These are phyloP conservation scores for Strobilomyces echinocephalus DNA, from an alignment of 768 basidiomycete genomes.

Conservation along the genomic window DNA sequence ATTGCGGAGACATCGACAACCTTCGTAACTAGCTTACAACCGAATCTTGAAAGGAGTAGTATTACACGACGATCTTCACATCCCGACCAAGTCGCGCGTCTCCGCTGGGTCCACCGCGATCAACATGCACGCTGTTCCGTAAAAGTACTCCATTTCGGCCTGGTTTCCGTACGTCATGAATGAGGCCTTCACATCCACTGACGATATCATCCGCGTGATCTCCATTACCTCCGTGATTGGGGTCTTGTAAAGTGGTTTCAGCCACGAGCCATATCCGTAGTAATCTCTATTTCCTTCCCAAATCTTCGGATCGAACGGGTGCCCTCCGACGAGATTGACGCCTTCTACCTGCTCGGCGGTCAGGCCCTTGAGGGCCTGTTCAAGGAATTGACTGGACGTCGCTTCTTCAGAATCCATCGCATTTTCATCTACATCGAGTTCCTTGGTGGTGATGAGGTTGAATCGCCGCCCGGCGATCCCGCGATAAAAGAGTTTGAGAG, in stretches of 20 bases:
- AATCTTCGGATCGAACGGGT: not conserved
- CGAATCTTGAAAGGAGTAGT: not conserved
- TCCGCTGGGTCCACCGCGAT: constrained; percentile 1
- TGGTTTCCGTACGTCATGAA: constrained; percentile 6
- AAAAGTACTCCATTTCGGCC: constrained; percentile 2
- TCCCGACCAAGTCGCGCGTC: not conserved
- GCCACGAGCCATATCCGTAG: not conserved
- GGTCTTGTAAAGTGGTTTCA: not conserved
- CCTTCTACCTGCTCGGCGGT: constrained; percentile 5
- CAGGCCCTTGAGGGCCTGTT: not conserved
- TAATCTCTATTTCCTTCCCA: not conserved
- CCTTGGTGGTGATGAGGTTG: not conserved
- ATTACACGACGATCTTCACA: not conserved
- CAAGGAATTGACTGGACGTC: accelerated
- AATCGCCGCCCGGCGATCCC: accelerated
- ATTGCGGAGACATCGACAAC: not conserved
- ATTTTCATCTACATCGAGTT: not conserved
- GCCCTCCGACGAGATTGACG: not conserved
- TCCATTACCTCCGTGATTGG: constrained; percentile 9
- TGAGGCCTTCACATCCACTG: not conserved
- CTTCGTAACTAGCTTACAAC: not conserved
- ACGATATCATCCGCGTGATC: constrained; percentile 10
- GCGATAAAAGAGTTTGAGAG: constrained; percentile 6
- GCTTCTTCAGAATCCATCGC: not conserved
- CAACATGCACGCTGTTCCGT: constrained; percentile 16